These are phyloP conservation scores for Blastomyces parvus DNA, from an alignment of 2,329 filamentous ascomycete species.

Conservation along the genomic window DNA sequence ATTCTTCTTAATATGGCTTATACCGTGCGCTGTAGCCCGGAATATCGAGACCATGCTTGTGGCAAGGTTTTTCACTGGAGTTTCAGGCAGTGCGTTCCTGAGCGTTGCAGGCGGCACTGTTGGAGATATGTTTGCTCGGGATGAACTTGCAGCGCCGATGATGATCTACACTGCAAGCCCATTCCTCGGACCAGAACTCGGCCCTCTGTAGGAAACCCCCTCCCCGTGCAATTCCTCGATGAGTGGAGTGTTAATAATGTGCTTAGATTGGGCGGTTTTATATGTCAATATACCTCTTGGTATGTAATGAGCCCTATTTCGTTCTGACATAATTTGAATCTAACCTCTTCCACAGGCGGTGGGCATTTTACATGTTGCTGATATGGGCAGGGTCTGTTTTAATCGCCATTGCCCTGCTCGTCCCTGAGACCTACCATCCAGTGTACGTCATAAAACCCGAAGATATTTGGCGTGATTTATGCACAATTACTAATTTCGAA, in stretches of 20 bases:
- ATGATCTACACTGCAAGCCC: constrained; percentile 60
- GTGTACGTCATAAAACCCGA: constrained; percentile 26
- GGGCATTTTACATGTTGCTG: constrained; percentile 74
- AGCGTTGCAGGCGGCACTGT: constrained; percentile 76
- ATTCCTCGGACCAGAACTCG: constrained; percentile 50
- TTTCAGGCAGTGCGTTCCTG: constrained; percentile 45
- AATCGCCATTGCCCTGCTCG: constrained; percentile 55
- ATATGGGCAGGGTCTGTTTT: constrained; percentile 68
- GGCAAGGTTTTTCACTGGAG: constrained; percentile 57
- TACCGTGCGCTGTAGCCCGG: constrained; percentile 69
- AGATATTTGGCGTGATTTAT: not conserved
- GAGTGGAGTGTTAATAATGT: constrained; percentile 2
- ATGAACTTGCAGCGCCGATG: constrained; percentile 71
- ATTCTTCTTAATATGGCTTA: constrained; percentile 67
- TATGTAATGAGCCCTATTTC: constrained; percentile 20
- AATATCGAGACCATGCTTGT: constrained; percentile 76
- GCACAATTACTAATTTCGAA: not conserved
- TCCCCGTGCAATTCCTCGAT: not conserved
- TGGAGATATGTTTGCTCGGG: constrained; percentile 62
- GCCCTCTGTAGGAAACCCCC: constrained; percentile 38
- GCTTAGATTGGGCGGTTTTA: constrained; percentile 60
- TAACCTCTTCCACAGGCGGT: constrained; percentile 43
- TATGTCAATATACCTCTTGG: constrained; percentile 65
- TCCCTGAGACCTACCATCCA: constrained; percentile 77
- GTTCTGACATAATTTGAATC: not conserved